phyloP scores from a whole-genome alignment of 2,329 filamentous ascomycete species.

The Hypoxylon sp. region DNA sequence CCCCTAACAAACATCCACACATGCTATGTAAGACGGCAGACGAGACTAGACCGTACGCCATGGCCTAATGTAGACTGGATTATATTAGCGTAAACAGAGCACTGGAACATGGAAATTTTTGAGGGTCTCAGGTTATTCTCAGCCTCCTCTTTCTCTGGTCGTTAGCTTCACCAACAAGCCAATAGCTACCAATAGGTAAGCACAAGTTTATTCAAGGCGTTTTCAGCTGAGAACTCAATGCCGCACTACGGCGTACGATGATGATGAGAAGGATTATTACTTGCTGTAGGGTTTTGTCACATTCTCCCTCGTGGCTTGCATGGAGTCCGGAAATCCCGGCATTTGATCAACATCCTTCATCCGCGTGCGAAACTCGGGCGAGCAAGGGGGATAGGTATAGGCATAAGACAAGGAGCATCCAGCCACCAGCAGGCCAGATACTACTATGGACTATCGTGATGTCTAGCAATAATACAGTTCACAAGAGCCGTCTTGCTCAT shows the following conservation, averaged over 20 bases:
- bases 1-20: conserved; percentile 6
- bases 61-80: conserved; percentile 26
- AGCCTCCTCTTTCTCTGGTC: conserved; percentile 30
- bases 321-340: conserved; percentile 40
- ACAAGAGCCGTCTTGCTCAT: conserved; percentile 1
- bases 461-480: conserved; percentile 4
- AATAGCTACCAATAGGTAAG: conserved; percentile 15
- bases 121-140: conserved; percentile 22
- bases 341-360: conserved; percentile 37
- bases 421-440: not conserved
- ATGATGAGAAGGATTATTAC: conserved; percentile 8
- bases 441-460: not conserved
- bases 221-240: conserved; percentile 16
- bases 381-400: conserved; percentile 2
- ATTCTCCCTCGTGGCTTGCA: conserved; percentile 43
- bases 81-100: conserved; percentile 38
- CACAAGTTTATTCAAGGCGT: not conserved
- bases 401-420: conserved; percentile 2
- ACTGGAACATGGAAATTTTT: conserved; percentile 21
- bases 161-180: conserved; percentile 13
- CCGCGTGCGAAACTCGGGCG: conserved; percentile 18
- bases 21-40: conserved; percentile 1
- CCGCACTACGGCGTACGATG: not conserved
- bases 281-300: conserved; percentile 30
- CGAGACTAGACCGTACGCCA: conserved; percentile 18